Conservation (phyloP, 2,329 filamentous ascomycete genomes). For the Nectriaceae sp. region DNA sequence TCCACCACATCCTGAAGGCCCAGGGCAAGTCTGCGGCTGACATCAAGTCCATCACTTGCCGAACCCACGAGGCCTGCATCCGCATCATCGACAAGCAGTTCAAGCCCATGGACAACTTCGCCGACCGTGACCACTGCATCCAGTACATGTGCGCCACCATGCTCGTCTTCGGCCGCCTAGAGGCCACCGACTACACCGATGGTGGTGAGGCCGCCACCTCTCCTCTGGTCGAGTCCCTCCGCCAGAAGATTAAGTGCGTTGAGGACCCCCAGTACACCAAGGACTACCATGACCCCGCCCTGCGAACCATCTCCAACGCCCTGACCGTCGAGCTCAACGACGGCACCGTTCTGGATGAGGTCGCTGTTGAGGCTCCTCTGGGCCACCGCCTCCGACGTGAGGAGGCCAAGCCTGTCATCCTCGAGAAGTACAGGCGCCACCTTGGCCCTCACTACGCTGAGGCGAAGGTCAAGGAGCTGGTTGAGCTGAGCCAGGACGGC, state of each 20-base stretch:
- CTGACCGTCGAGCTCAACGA: slow-evolving; percentile 94
- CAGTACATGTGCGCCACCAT: slow-evolving; percentile 99
- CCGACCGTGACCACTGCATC: slow-evolving; percentile 98
- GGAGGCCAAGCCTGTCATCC: slow-evolving; percentile 96
- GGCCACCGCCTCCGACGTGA: slow-evolving; percentile 89
- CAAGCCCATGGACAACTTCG: slow-evolving; percentile 99
- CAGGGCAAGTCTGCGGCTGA: slow-evolving; percentile 90
- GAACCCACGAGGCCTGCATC: slow-evolving; percentile 97
- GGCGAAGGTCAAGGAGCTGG: slow-evolving; percentile 76
- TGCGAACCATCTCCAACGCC: slow-evolving; percentile 96
- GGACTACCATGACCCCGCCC: slow-evolving; percentile 92
- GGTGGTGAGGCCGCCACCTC: slow-evolving; percentile 90
- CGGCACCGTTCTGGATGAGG: slow-evolving; percentile 86
- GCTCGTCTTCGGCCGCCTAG: slow-evolving; percentile 92
- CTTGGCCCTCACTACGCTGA: slow-evolving; percentile 79
- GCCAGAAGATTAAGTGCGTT: slow-evolving; percentile 92
- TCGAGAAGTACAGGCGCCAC: slow-evolving; percentile 94
- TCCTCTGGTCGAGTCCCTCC: slow-evolving; percentile 83
- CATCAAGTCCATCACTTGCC: slow-evolving; percentile 90
- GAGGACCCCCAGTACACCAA: slow-evolving; percentile 93
- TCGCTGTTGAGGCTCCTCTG: slow-evolving; percentile 90
- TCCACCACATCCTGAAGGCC: slow-evolving; percentile 79
- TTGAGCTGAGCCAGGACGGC: slow-evolving; percentile 75
- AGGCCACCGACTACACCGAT: slow-evolving; percentile 91
- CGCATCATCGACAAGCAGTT: slow-evolving; percentile 99